These are phyloP conservation scores for Fonsecaea multimorphosa DNA, from an alignment of 2,329 filamentous ascomycete genomes.

Conservation along the genomic window DNA sequence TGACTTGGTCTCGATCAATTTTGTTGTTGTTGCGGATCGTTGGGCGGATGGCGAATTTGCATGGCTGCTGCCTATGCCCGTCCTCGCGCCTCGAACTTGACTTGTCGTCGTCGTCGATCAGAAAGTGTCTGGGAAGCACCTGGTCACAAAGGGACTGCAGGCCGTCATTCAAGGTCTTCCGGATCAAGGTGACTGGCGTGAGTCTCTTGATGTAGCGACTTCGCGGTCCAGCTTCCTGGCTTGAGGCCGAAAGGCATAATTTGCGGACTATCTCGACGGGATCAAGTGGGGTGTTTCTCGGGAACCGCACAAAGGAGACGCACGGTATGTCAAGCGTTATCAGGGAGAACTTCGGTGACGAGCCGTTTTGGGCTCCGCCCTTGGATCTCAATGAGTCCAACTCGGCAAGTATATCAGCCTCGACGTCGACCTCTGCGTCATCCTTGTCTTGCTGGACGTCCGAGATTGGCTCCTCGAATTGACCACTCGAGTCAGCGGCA, in stretches of 20 bases:
- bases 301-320: conserved; percentile 38
- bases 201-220: conserved; percentile 66
- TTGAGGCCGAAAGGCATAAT: conserved; percentile 63
- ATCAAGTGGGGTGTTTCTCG: conserved; percentile 45
- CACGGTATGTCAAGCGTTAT: conserved; percentile 40
- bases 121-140: conserved; percentile 65
- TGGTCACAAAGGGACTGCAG: conserved; percentile 62
- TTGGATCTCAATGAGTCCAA: conserved; percentile 59
- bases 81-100: conserved; percentile 35
- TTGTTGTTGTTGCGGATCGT: conserved; percentile 65
- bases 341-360: conserved; percentile 24
- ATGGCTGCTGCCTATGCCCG: conserved; percentile 5
- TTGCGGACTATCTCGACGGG: conserved; percentile 65
- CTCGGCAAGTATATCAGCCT: conserved; percentile 65
- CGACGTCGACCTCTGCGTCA: conserved; percentile 60
- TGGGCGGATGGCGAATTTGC: conserved; percentile 67
- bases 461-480: not conserved
- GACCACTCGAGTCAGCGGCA: not conserved
- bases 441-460: conserved; percentile 47
- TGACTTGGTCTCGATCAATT: conserved; percentile 63
- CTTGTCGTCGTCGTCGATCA: conserved; percentile 57
- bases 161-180: conserved; percentile 63
- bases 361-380: conserved; percentile 55
- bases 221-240: conserved; percentile 56
- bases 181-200: conserved; percentile 64